Base-by-base conservation (phyloP, 371 early-diverging fungal genomes). In the Mortierella sp. region DNA sequence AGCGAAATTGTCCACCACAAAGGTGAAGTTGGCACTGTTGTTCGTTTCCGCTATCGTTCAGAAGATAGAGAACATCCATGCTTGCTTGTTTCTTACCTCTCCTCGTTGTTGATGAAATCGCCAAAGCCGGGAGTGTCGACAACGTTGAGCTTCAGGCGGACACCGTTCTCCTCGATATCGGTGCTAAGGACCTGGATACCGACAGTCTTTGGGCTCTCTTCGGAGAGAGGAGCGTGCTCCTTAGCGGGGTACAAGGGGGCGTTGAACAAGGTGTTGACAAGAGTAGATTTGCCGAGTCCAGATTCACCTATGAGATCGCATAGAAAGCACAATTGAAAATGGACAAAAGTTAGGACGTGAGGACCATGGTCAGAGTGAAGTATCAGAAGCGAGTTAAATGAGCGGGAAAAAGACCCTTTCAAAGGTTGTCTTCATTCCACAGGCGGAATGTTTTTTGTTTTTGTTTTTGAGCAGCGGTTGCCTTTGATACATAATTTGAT, bases 251-350 rank as follows among this genome's bases (percentile, higher is more conserved):
- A 98, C 45, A 99, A 90, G 73, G 94, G 91, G 48, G 97, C 95
- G 90, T 97, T 97, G 92, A 99, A 99, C 76, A 99, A 92, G 52
- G 99, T 99, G 94, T 99, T 99, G 83, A 99, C 95, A 31, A 99
- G 92, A n/a, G 99, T 99, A n/a, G 99, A 97, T 91, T 99, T 98
- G 77, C 99, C 99, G 72, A 99, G 94, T 72, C 99, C 99, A 73
- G 98, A 96, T 93, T 99, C 98, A 85, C 99, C 98, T 95, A 87
- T 77, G 21, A 88, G 83, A 28, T 58, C 34, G 24, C 6, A 55
- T 5, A 42, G 44, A 52, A 31, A 31, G 48, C 31, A 19, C 28
- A 16, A 38, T 70, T 31, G 31, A 63, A 45, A 24, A 58, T 16
- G 28, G 1, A 63, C 26, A 74, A 55, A 26, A n/a, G 44, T 63